Conservation (phyloP, 768 basidiomycete genomes). For the Phylloporus arenicola region DNA sequence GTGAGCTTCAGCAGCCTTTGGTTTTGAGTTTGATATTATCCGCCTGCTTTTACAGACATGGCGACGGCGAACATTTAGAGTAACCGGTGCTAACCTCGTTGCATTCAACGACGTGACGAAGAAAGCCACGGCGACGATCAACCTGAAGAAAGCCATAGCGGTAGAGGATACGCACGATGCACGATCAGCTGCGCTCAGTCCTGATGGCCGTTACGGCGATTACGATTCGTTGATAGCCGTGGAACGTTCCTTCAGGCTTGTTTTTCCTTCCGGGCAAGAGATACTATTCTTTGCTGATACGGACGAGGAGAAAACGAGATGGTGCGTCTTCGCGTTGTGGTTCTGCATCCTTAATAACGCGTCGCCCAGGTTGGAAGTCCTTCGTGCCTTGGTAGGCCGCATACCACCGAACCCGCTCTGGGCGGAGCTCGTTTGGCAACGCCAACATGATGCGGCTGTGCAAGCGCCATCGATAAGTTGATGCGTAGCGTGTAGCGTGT, state of each 20-base stretch:
- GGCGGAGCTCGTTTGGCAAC: conserved; percentile 88
- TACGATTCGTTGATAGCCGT: conserved; percentile 63
- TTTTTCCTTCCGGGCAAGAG: conserved; percentile 71
- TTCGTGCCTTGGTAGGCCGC: conserved; percentile 77
- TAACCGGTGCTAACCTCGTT: conserved; percentile 81
- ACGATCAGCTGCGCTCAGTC: conserved; percentile 41
- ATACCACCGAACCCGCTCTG: conserved; percentile 91
- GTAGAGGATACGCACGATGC: conserved; percentile 73
- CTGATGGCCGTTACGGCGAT: conserved; percentile 43
- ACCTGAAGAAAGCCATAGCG: conserved; percentile 73
- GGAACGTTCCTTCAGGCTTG: conserved; percentile 78
- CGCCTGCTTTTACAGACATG: conserved; percentile 47
- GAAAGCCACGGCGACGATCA: conserved; percentile 84
- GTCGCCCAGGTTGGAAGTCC: conserved; percentile 69
- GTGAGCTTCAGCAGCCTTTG: conserved; percentile 43
- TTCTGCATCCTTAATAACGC: background rate
- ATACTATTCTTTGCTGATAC: conserved; percentile 91
- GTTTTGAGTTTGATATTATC: background rate
- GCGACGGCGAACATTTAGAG: conserved; percentile 76
- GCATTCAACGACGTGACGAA: conserved; percentile 94
- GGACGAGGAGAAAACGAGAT: conserved; percentile 79
- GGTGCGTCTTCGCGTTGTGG: conserved; percentile 45
- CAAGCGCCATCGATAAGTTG: conserved; percentile 6
- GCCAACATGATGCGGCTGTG: conserved; percentile 47
- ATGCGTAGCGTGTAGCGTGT: background rate